Percentiles rank a stretch among this genome's conserved stretches.
Evolutionary conservation across 495 filamentous ascomycete species (phyloP).

Genomic region (Pyrenopolyporus hunteri): DNA sequence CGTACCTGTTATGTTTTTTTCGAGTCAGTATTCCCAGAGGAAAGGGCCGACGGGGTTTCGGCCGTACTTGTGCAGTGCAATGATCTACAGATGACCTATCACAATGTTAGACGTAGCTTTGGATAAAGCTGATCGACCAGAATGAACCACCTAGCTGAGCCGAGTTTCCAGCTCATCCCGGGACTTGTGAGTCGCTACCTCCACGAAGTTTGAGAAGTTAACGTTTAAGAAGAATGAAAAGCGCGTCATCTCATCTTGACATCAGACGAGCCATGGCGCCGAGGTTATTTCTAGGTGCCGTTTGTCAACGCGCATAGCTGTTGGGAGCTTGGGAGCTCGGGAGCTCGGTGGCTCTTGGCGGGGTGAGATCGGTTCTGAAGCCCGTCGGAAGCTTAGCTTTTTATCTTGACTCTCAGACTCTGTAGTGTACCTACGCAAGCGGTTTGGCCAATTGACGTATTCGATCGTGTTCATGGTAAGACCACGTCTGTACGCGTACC

Average conservation of each 20-base stretch:
- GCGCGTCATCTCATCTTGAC: conserved; percentile 34
- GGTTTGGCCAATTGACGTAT: conserved; percentile 4
- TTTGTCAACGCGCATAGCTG: conserved; percentile 19
- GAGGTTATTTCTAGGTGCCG: conserved; percentile 25
- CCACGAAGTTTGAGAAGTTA: conserved; percentile 19
- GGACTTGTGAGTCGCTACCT: conserved; percentile 12
- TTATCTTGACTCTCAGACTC: too few species aligned
- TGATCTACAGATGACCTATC: conserved; percentile 32
- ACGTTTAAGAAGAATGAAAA: neutral
- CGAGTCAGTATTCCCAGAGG: conserved; percentile 36
- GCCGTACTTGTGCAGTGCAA: conserved; percentile 33
- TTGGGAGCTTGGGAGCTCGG: conserved; percentile 4
- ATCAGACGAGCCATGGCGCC: conserved; percentile 18
- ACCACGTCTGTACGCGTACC: neutral
- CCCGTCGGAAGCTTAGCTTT: conserved; percentile 18
- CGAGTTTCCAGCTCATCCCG: neutral
- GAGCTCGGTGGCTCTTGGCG: conserved; percentile 1
- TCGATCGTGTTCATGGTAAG: neutral
- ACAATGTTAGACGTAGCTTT: conserved; percentile 13
- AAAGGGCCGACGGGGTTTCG: conserved; percentile 40
- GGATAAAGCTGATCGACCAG: conserved; percentile 1
- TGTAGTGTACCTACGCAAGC: neutral
- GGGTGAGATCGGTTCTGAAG: conserved; percentile 9
- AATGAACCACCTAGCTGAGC: conserved; percentile 2
- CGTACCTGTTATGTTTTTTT: conserved; percentile 14